A percentile compares a stretch with the other conserved stretches of the same genome.
Conservation (phyloP, 2,329 filamentous ascomycete species). For the Diaporthe velutina region DNA sequence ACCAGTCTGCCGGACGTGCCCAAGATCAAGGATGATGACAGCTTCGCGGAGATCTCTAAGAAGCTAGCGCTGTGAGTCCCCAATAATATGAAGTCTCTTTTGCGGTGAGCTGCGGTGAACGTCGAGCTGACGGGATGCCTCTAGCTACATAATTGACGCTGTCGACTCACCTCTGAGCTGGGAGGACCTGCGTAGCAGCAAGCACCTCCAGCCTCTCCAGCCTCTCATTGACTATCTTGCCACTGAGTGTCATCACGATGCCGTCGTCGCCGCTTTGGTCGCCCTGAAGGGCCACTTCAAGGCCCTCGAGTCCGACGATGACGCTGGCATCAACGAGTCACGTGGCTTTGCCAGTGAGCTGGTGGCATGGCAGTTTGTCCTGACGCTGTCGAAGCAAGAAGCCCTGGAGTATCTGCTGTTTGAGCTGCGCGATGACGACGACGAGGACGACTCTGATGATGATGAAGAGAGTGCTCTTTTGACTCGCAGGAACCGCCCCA, state of each 20-base stretch:
- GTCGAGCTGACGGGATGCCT: background rate
- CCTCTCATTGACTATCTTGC: slow-evolving; percentile 35
- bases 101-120: background rate
- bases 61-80: slow-evolving; percentile 32
- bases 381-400: slow-evolving; percentile 32
- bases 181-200: slow-evolving; percentile 35
- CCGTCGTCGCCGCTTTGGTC: slow-evolving; percentile 29
- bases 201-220: slow-evolving; percentile 31
- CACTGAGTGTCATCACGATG: slow-evolving; percentile 32
- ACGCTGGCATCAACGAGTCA: slow-evolving; percentile 31
- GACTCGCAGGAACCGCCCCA: slow-evolving; percentile 5
- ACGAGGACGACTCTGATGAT: background rate
- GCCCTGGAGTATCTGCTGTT: slow-evolving; percentile 35
- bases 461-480: slow-evolving; percentile 33
- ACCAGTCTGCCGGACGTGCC: slow-evolving; percentile 19
- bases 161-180: slow-evolving; percentile 32
- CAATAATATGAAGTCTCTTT: background rate
- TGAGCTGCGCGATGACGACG: slow-evolving; percentile 30
- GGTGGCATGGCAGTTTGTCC: slow-evolving; percentile 36
- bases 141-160: slow-evolving; percentile 34
- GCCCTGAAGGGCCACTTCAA: slow-evolving; percentile 36
- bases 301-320: slow-evolving; percentile 31
- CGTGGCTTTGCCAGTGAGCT: slow-evolving; percentile 34
- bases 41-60: slow-evolving; percentile 34
- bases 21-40: slow-evolving; percentile 25